A percentile compares a stretch with the other conserved stretches of the same genome.
These are phyloP conservation scores for Pholiota microspora DNA, from an alignment of 768 basidiomycete species.

Conservation along the genomic window DNA sequence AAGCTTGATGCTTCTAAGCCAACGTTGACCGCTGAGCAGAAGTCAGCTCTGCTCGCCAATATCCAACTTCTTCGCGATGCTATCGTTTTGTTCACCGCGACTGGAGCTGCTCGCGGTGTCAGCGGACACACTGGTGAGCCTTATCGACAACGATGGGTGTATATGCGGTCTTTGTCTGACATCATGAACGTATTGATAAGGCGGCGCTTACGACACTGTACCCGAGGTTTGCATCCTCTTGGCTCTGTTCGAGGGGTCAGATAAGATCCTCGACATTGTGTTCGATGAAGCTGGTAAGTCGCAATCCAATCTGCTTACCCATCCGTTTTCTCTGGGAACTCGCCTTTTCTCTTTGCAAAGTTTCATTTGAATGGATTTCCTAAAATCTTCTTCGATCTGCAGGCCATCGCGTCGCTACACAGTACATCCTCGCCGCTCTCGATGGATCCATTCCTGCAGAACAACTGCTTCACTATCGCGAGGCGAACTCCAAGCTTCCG, in stretches of 20 bases:
- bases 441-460: conserved; percentile 70
- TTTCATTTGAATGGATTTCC: too few species aligned
- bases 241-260: conserved; percentile 62
- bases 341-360: too few species aligned
- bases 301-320: background rate
- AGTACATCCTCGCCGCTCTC: conserved; percentile 80
- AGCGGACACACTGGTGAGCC: conserved; percentile 77
- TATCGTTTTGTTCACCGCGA: conserved; percentile 84
- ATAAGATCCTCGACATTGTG: conserved; percentile 65
- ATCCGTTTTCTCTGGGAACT: background rate
- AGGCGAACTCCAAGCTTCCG: conserved; percentile 82
- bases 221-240: conserved; percentile 84
- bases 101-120: conserved; percentile 82
- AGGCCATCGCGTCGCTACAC: conserved; percentile 91
- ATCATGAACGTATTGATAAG: conserved; percentile 22
- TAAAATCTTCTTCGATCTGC: background rate
- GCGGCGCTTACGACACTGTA: conserved; percentile 73
- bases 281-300: conserved; percentile 80
- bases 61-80: conserved; percentile 82
- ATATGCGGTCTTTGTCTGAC: background rate
- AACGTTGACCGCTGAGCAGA: conserved; percentile 62
- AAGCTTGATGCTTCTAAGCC: conserved; percentile 69
- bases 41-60: conserved; percentile 56
- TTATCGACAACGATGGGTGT: background rate
- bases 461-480: conserved; percentile 82